Base-by-base conservation (phyloP, 148 eudicot species). In the Camellia lanceoleosa region DNA sequence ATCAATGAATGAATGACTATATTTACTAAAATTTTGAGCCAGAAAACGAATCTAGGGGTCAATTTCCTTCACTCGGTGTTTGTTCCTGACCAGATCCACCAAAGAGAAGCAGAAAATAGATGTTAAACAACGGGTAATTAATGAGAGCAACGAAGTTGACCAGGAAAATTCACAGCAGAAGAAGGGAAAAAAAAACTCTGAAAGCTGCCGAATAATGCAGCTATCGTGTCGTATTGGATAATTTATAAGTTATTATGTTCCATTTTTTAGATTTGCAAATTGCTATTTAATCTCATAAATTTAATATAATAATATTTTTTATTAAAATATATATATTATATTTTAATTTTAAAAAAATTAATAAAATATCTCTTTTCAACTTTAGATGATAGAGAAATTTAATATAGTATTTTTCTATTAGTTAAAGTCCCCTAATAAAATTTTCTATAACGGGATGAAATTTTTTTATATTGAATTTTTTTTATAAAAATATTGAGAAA, bases 31-130 rank as follows among this genome's bases (percentile, higher is more conserved):
- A 23, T 54, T 16, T 56, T 59, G 49, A 38, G 68, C 79, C 66
- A 49, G 7, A 49, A 64, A 65, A 43, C 67, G 30, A 79, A 75
- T 44, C 64, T 12, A 19, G 4, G 16, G 23, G 54, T 46, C 49
- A 79, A 70, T 71, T 23, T 51, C 61, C 49, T 61, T 46, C 68
- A 44, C 47, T 68, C 68, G 75, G 19, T 46, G 42, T 58, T 47
- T 68, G 69, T 80, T 78, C 63, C 74, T 78, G 80, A 81, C 78
- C 78, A 68, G 81, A 84, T 86, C 86, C 70, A 80, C 84, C 68
- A 77, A 78, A 56, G 19, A 77, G 54, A 58, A 23, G 52, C 54
- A 16, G 19, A 71, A 65, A 47, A 59, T 43, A n/a, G 38, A 30
- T 41, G 30, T 51, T 54, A 54, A 18, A 67, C 14, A 3, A 44